Conservation (phyloP, 495 filamentous ascomycete genomes). For the Podospora bellae-mahoneyi region DNA sequence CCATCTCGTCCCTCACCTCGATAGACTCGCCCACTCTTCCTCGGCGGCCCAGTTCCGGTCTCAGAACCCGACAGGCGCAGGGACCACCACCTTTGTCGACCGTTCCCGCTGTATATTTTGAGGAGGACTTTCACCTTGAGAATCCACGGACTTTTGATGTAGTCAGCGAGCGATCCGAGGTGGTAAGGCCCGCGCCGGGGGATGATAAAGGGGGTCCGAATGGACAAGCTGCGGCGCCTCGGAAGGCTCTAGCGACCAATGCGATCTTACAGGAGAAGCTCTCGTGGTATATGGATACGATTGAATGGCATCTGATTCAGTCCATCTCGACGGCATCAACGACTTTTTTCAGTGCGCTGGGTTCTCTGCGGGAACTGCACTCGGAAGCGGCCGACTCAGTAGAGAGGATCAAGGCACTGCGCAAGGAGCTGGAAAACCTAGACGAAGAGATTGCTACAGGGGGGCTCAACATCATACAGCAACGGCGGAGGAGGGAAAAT, state of each 20-base stretch:
- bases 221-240: constrained; percentile 59
- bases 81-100: constrained; percentile 83
- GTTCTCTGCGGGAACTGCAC: constrained; percentile 85
- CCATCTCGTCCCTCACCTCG: constrained; percentile 47
- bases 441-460: constrained; percentile 85
- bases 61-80: constrained; percentile 51
- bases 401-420: constrained; percentile 73
- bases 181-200: constrained; percentile 65
- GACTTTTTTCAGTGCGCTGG: constrained; percentile 94
- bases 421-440: constrained; percentile 72
- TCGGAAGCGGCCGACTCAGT: constrained; percentile 91
- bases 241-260: constrained; percentile 92
- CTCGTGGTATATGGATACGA: constrained; percentile 99
- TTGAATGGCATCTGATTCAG: constrained; percentile 94
- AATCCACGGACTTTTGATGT: constrained; percentile 96
- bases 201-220: constrained; percentile 58
- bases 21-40: constrained; percentile 46
- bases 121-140: constrained; percentile 90
- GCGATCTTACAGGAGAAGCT: constrained; percentile 98
- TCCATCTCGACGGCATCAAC: constrained; percentile 93
- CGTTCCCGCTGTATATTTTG: constrained; percentile 90
- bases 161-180: constrained; percentile 91
- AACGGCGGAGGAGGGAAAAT: constrained; percentile 79
- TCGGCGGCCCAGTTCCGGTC: constrained; percentile 52
- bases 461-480: constrained; percentile 80